Evolutionary conservation across 768 basidiomycete species (phyloP).

Genomic region (Porpolomopsis calyptriformis): DNA sequence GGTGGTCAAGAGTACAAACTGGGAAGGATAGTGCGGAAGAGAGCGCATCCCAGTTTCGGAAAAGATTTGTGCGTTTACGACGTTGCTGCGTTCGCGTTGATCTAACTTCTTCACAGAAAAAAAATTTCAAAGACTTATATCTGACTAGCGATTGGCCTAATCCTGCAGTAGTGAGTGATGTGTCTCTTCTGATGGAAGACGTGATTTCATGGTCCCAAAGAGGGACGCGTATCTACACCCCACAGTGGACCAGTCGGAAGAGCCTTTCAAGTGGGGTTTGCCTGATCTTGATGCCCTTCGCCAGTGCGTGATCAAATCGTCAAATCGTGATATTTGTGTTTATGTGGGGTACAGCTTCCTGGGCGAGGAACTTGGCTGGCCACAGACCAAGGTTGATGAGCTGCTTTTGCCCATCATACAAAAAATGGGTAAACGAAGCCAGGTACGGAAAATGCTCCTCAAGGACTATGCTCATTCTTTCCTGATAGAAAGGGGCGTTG

Average conservation of each 20-base stretch:
- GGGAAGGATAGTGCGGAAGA: conserved; percentile 77
- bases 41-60: conserved; percentile 65
- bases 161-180: conserved; percentile 62
- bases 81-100: neutral
- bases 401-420: conserved; percentile 87
- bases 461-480: conserved; percentile 1
- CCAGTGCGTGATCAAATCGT: conserved; percentile 35
- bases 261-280: conserved; percentile 93
- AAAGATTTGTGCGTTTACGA: conserved; percentile 61
- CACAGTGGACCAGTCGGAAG: conserved; percentile 80
- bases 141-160: conserved; percentile 84
- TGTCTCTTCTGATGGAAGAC: neutral
- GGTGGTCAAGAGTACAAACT: conserved; percentile 90
- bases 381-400: conserved; percentile 75
- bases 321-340: conserved; percentile 7
- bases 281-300: conserved; percentile 93
- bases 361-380: conserved; percentile 73
- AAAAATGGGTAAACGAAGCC: conserved; percentile 71
- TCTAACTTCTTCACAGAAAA: conserved; percentile 50
- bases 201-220: conserved; percentile 29
- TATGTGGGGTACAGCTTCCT: conserved; percentile 41
- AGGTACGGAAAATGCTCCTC: conserved; percentile 34
- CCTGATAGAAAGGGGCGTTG: conserved; percentile 40
- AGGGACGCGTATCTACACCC: conserved; percentile 91
- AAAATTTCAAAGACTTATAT: conserved; percentile 76